Evolutionary conservation across 179 eudicot species (phyloP).

Genomic region (Silene vulgaris): DNA sequence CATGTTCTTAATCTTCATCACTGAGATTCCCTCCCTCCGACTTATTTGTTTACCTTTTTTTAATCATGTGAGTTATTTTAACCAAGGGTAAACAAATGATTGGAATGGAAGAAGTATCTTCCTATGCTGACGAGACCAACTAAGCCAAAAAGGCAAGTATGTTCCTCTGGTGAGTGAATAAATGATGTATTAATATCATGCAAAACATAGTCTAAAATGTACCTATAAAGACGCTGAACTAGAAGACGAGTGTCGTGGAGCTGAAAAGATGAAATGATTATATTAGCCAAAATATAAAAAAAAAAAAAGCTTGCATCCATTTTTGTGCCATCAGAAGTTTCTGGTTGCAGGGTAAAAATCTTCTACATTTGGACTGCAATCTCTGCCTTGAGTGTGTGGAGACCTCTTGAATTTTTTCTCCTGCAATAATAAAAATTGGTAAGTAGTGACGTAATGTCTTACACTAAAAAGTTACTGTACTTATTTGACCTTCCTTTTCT

Average conservation of each 20-base stretch:
- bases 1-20: too few relatives aligned
- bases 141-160: neutral
- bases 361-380: neutral
- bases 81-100: too few relatives aligned
- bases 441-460: neutral
- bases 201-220: constrained; percentile 4
- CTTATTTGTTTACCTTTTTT: too few relatives aligned
- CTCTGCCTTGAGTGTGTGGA: constrained; percentile 20
- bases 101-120: too few relatives aligned
- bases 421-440: neutral
- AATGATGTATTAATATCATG: constrained; percentile 11
- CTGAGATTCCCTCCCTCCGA: too few relatives aligned
- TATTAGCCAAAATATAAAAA: too few relatives aligned
- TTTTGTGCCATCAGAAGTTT: constrained; percentile 22
- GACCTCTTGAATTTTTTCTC: neutral
- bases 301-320: neutral
- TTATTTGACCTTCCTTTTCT: constrained; percentile 12
- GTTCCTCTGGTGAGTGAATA: neutral
- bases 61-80: too few relatives aligned
- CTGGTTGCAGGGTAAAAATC: constrained; percentile 11
- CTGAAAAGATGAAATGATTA: constrained; percentile 5
- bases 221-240: neutral
- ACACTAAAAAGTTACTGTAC: constrained; percentile 14
- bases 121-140: too few relatives aligned
- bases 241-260: neutral